Base-by-base conservation (phyloP, 2,329 filamentous ascomycete genomes). In the Pseudofabraea citricarpa region DNA sequence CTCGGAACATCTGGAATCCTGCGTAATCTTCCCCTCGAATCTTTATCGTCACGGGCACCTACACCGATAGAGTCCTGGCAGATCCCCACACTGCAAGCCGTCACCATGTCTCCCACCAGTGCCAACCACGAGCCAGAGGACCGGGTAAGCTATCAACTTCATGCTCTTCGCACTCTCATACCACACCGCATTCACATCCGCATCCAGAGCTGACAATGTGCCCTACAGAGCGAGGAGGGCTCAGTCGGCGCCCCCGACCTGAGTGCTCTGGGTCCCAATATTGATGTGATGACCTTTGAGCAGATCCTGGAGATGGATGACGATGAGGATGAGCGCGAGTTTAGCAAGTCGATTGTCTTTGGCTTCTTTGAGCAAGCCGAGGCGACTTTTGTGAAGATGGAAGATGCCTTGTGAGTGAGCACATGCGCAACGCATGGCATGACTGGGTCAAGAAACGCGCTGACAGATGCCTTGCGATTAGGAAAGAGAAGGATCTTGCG, bases 291-390 rank as follows among this genome's bases (percentile, higher is more conserved):
- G 43, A 95, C 90, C 44, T 98, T 98, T 59, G 82, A 84, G 57
- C 93, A 97, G 72, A 97, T 98, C 63, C 79, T 97, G 50, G 93
- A 97, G 67, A 96, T 98, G 91, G 93, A 98, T 64, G 93, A 97
- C 52, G 86, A 87, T 52, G 85, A 87, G 54, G 79, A 83, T 9
- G 86, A 91, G 51, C 77, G 83, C 56, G 89, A 95, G 38, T 97
- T 97, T 73, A 94, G 87, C 69, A 79, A 75, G 57, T 84, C 85
- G 48, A 90, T 98, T 53, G 90, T 97, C 38, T 85, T 81, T 61
- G 88, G 89, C 49, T 98, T 95, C 72, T 95, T 97, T 56, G 83
- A 89, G 15, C 93, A 98, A 69, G 91, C 90, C 27, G 79, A 90
- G 54, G 76, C 79, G 54, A 97, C 91, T 0, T 96, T 97, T 64